Evolutionary conservation across 1,284 basidiomycete species (phyloP), one percentile per base, ranked within the genome.

Genomic region (Rhodotorula sp.): DNA sequence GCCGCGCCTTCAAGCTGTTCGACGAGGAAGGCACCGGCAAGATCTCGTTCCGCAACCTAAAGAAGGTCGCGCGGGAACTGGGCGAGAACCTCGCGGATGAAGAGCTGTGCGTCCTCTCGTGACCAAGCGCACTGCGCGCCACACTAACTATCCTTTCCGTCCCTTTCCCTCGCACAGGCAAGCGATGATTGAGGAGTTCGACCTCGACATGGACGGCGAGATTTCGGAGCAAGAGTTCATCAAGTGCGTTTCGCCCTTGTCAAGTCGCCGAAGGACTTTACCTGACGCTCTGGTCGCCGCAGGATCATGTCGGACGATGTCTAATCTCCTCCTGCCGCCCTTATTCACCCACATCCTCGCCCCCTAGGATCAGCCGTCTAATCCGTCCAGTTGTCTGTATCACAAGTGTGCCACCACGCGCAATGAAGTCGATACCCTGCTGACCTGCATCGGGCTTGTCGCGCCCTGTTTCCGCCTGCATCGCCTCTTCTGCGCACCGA

Each of bases 151-250:
- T 21, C 46, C 64, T 70, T 69, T n/a, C n/a, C n/a, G n/a, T n/a
- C n/a, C n/a, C n/a, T n/a, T n/a, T n/a, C n/a, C n/a, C n/a, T 29
- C 55, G 29, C 10, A 34, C 79, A 98, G 95, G 76, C 93, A 97
- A 88, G 97, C 96, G 32, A 99, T 99, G 96, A 99, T 99, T 80
- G 97, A 99, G 80, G 97, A 99, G 84, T 99, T 99, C 80, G 96
- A 99, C 82, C 88, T 99, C 50, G 96, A 99, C 84, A 91, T 96
- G 82, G 96, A 99, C 79, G 94, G 95, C 34, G 95, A 96, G 84
- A 99, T 99, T 81, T 94, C 90, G 81, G 91, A 94, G 81, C 88
- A 91, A 81, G 93, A 96, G 84, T 95, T 96, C 82, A 89, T 93
- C 56, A 71, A 67, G 75, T 71, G 17, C 15, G 70, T 63, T 34